A percentile compares a stretch with the other conserved stretches of the same genome.
These are phyloP conservation scores for Hibiscus tridactylites DNA, from an alignment of 345 rosid genomes.

Conservation along the genomic window DNA sequence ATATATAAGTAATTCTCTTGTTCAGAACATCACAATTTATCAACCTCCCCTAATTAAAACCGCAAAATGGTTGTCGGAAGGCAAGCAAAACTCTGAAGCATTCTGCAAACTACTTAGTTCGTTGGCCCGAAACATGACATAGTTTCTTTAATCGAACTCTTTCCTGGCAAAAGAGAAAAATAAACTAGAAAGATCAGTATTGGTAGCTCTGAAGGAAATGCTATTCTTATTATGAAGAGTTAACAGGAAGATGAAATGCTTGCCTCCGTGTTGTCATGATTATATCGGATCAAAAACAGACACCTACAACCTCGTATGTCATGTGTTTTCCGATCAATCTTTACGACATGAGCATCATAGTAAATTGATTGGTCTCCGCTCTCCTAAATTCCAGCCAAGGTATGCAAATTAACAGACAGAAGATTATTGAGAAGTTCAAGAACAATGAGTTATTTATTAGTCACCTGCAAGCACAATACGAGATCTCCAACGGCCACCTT, in stretches of 20 bases:
- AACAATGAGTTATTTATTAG: background rate
- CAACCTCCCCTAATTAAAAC: background rate
- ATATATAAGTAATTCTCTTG: background rate
- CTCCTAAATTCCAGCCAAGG: conserved; percentile 31
- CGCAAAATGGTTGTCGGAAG: background rate
- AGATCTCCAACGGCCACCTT: conserved; percentile 48
- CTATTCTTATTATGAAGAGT: background rate
- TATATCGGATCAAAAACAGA: conserved; percentile 39
- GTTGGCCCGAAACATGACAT: conserved; percentile 21
- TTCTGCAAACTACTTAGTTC: background rate
- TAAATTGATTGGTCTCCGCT: conserved; percentile 54
- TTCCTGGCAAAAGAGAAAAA: conserved; percentile 28
- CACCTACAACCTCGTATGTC: conserved; percentile 78
- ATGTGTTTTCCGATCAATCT: conserved; percentile 47
- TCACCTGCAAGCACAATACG: conserved; percentile 64
- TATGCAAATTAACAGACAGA: background rate
- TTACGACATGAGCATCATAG: conserved; percentile 47
- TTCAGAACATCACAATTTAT: background rate
- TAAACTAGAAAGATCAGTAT: background rate
- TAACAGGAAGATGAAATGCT: conserved; percentile 1
- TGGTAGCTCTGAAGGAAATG: background rate
- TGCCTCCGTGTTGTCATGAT: conserved; percentile 49
- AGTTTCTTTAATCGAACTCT: conserved; percentile 48
- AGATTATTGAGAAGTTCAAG: background rate
- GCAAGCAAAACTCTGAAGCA: background rate